Conservation (phyloP, 1,139 yeast genomes). For the Waltiozyma sp. region DNA sequence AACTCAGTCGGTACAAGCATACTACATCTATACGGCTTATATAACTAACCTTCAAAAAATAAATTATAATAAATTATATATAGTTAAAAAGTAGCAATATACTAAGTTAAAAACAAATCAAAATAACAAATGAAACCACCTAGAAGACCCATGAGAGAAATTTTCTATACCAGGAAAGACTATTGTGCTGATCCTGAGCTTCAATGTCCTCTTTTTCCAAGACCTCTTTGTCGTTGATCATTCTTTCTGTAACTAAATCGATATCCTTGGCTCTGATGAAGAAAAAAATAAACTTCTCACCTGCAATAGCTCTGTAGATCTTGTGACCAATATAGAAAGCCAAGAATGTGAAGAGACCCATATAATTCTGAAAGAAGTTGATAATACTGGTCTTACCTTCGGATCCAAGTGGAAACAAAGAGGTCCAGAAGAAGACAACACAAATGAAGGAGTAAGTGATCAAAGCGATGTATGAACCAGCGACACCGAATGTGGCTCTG, state of each 20-base stretch:
- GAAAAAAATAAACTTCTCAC: not conserved
- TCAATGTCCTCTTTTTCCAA: not conserved
- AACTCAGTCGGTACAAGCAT: too few relatives aligned
- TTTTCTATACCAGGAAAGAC: not conserved
- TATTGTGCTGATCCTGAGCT: not conserved
- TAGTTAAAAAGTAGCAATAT: too few relatives aligned
- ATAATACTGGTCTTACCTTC: constrained; percentile 35
- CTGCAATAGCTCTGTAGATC: constrained; percentile 2
- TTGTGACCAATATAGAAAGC: constrained; percentile 34
- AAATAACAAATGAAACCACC: too few relatives aligned
- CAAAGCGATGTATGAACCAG: constrained; percentile 62
- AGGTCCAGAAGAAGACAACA: constrained; percentile 75
- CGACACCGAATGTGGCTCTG: constrained; percentile 54
- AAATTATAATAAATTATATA: too few relatives aligned
- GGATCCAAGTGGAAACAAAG: constrained; percentile 54
- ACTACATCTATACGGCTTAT: too few relatives aligned
- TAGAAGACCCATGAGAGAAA: not conserved
- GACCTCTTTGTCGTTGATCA: not conserved
- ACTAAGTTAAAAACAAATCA: too few relatives aligned
- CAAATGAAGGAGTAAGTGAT: constrained; percentile 51
- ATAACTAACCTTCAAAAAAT: too few relatives aligned
- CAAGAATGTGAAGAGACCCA: constrained; percentile 26
- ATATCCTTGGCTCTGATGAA: not conserved
- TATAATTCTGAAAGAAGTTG: constrained; percentile 40
- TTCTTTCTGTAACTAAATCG: not conserved